Evolutionary conservation across 1,284 basidiomycete species (phyloP).

Genomic region (Ceratobasidium sp.): DNA sequence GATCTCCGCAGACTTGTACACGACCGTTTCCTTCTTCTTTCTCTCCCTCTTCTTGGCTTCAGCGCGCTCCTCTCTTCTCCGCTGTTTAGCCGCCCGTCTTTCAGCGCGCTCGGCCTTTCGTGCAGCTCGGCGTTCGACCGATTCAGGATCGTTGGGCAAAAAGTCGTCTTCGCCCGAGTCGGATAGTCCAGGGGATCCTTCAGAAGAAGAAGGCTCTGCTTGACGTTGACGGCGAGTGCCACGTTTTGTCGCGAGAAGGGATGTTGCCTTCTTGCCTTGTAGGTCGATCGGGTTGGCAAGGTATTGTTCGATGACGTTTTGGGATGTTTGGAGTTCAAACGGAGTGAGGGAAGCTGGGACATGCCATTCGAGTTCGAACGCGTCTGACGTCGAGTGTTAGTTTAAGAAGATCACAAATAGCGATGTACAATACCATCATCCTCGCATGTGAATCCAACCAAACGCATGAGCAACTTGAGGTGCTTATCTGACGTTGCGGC

Average conservation of each 20-base stretch:
- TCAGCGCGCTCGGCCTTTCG: conserved; percentile 48
- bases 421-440: conserved; percentile 61
- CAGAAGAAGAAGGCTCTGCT: conserved; percentile 56
- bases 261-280: conserved; percentile 71
- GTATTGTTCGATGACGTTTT: conserved; percentile 78
- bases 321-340: conserved; percentile 65
- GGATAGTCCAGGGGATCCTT: conserved; percentile 50
- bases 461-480: conserved; percentile 81
- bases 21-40: conserved; percentile 73
- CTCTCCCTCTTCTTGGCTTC: conserved; percentile 51
- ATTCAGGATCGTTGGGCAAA: conserved; percentile 38
- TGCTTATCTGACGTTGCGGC: conserved; percentile 78
- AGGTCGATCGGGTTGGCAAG: conserved; percentile 76
- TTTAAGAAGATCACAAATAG: neutral
- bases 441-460: conserved; percentile 68
- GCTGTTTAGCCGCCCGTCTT: conserved; percentile 36
- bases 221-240: conserved; percentile 51
- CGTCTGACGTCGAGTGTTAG: conserved; percentile 54
- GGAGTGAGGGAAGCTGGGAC: conserved; percentile 73
- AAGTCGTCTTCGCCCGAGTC: conserved; percentile 49
- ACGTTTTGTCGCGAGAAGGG: conserved; percentile 67
- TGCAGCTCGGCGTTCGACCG: conserved; percentile 47
- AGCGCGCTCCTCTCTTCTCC: conserved; percentile 50
- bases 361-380: conserved; percentile 79
- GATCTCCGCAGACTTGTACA: conserved; percentile 88